These are phyloP conservation scores for Claviceps pazoutovae DNA, from an alignment of 2,329 filamentous ascomycete species.

Conservation along the genomic window DNA sequence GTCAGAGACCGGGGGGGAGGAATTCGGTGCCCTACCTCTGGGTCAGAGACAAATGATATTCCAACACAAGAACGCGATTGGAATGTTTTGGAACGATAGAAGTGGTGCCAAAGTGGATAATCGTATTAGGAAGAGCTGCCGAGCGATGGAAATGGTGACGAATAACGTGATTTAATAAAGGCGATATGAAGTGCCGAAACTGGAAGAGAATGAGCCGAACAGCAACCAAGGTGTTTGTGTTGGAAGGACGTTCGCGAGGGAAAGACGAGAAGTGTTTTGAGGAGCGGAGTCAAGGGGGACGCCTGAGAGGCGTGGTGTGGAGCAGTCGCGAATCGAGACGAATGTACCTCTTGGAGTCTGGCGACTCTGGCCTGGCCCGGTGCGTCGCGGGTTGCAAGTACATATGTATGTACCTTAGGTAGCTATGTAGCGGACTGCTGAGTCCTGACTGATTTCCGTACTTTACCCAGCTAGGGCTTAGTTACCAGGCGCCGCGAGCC, in stretches of 20 bases:
- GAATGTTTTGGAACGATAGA: slow-evolving; percentile 21
- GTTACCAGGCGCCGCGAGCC: slow-evolving; percentile 5
- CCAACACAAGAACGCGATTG: slow-evolving; percentile 21
- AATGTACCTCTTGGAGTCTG: not conserved
- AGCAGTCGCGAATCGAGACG: slow-evolving; percentile 8
- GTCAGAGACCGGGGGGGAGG: slow-evolving; percentile 11
- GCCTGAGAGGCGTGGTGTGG: slow-evolving; percentile 10
- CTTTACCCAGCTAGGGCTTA: not conserved
- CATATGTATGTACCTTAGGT: too few species aligned
- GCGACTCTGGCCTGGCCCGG: not conserved
- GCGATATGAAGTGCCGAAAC: slow-evolving; percentile 9
- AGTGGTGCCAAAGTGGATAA: slow-evolving; percentile 16
- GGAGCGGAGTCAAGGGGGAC: slow-evolving; percentile 19
- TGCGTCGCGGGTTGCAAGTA: slow-evolving; percentile 5
- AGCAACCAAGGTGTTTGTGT: slow-evolving; percentile 22
- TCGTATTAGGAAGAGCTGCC: slow-evolving; percentile 15
- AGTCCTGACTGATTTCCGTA: not conserved
- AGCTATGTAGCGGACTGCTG: not conserved
- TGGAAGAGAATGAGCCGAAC: slow-evolving; percentile 11
- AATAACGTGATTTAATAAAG: slow-evolving; percentile 8
- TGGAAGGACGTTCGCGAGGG: slow-evolving; percentile 18
- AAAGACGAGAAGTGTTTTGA: slow-evolving; percentile 23
- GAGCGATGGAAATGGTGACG: slow-evolving; percentile 12
- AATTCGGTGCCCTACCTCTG: slow-evolving; percentile 22
- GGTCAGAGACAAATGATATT: slow-evolving; percentile 18